Base-by-base conservation (phyloP, 768 basidiomycete genomes). In the Mycena vulgaris region DNA sequence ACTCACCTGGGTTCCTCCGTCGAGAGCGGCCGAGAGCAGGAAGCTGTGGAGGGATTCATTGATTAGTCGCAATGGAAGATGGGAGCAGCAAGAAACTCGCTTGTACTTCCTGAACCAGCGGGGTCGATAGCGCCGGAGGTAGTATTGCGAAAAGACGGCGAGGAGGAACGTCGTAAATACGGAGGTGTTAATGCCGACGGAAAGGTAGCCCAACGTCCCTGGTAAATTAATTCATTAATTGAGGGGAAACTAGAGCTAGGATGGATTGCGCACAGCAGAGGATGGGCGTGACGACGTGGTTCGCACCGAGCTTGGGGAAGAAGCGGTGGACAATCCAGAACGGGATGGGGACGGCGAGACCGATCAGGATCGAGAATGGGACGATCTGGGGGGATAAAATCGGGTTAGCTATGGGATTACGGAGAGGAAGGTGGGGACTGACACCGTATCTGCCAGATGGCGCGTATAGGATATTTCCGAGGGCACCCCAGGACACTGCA, bases 401-500 rank as follows among this genome's bases (percentile, higher is more conserved):
- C 7, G 19, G 25, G 14, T 23, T 5, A n/a, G 19, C 21, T n/a
- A 6, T 45, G 11, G 13, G 23, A 47, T 25, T 4, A 48, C 19
- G 21, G 13, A 73, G 75, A 42, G 33, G 68, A 48, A 68, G 31
- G 70, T 21, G 78, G 17, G 76, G 66, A 66, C 63, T 76, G 76
- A 75, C 82, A 83, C 79, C 39, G 75, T 88, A 89, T 27, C 85
- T 82, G 11, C 83, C 81, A 39, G 81, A 81, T 17, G 84, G 83
- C 5, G 85, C 81, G 68, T 85, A 89, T 2, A 88, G 80, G 56
- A 80, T 76, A 45, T 84, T 82, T 16, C 85, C 86, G 33, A 86
- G 78, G 7, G 83, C 88, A 48, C 88, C 88, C 85, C 87, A 89
- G 9, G 86, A 83, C 48, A 88, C 78, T 2, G 87, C 86, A 74